These are phyloP conservation scores for Neofusicoccum kwambonambiense DNA, from an alignment of 2,329 filamentous ascomycete genomes.

Conservation along the genomic window DNA sequence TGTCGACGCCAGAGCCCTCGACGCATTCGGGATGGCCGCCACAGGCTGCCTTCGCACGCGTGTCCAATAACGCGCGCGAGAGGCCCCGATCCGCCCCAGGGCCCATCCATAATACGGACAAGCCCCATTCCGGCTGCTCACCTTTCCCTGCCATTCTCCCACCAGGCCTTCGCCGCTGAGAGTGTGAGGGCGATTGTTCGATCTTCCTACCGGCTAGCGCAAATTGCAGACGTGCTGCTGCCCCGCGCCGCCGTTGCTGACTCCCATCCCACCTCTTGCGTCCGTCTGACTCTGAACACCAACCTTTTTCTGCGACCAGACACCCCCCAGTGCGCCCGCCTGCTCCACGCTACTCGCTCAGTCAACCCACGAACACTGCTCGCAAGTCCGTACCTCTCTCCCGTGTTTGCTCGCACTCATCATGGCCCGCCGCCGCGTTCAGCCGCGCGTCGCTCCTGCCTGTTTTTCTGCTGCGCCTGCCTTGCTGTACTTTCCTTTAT, in stretches of 20 bases:
- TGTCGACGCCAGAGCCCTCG: constrained; percentile 19
- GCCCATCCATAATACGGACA: constrained; percentile 21
- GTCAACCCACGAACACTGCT: constrained; percentile 2
- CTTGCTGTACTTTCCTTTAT: constrained; percentile 2
- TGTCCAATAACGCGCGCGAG: constrained; percentile 12
- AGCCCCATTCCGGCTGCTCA: constrained; percentile 17
- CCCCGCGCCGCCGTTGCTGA: constrained; percentile 9
- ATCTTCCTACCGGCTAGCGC: constrained; percentile 13
- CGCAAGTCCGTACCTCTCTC: constrained; percentile 14
- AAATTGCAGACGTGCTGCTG: constrained; percentile 6
- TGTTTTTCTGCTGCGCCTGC: constrained; percentile 12
- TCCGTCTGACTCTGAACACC: constrained; percentile 13
- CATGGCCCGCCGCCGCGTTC: neutral
- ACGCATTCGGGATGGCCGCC: constrained; percentile 15
- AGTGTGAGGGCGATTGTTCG: constrained; percentile 10
- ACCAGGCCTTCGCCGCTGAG: constrained; percentile 13
- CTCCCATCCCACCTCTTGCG: constrained; percentile 16
- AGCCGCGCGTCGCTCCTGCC: constrained; percentile 9
- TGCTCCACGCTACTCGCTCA: neutral
- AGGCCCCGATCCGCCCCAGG: constrained; percentile 13
- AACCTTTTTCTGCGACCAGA: constrained; percentile 12
- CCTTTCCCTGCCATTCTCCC: constrained; percentile 17
- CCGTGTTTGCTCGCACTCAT: neutral
- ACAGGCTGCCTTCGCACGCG: constrained; percentile 15
- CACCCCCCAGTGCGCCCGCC: neutral